Base-by-base conservation (phyloP, 768 basidiomycete genomes). In the Naganishia randhawae region DNA sequence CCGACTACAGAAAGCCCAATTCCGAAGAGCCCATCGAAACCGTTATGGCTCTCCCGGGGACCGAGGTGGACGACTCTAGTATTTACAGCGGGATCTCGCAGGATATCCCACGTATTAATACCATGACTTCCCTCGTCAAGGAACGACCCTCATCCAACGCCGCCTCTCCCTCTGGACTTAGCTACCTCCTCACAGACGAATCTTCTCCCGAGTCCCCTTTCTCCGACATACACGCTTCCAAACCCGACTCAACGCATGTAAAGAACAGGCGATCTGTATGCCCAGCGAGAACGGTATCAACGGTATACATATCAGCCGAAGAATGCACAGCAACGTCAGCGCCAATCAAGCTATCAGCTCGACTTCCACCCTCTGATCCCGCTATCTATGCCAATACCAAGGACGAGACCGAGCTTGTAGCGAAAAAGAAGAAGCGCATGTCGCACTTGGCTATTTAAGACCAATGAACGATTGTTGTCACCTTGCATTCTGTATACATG, bases 161-260 rank as follows among this genome's bases (percentile, higher is more conserved):
- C 2, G 39, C n/a, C 27, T 61, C 57, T 27, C 57, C 57, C 25
- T 61, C 57, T 29, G 25, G 57, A 25, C 37, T 61, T 2, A 61
- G 57, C 25, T 61, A 61, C 32, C 57, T 61, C 37, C n/a, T 22
- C 5, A 27, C 57, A 2, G 37, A 61, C 22, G 37, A 61, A 1
- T 61, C 57, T 16, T 39, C 57, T 25, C 37, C 37, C 17, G 27
- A 61, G n/a, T 61, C 57, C 22, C 57, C 57, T n/a, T 61, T 61
- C 37, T 25, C 57, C 3, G 57, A 61, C 39, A 41, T 22, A 35
- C 33, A 39, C 27, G 57, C 57, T 37, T 29, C 33, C 1, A 11
- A 22, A 22, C 11, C 29, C 17, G 7, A 37, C n/a, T n/a, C n/a
- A n/a, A n/a, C n/a, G 37, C 33, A 55, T 10, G n/a, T 8, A 11